Conservation (phyloP, 176 grass and related monocot genomes). For the Poa annua region DNA sequence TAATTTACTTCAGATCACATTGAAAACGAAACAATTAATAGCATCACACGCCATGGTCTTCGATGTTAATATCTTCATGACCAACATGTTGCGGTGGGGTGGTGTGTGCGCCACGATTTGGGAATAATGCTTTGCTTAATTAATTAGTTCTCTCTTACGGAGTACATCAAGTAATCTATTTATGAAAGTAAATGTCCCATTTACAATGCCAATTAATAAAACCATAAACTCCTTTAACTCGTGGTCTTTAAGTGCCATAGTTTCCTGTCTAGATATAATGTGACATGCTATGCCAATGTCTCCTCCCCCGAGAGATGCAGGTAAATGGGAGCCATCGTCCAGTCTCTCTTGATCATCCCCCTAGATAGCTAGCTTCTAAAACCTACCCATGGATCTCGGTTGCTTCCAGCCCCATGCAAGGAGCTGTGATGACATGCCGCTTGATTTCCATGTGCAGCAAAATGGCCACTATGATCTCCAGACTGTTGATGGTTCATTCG, state of each 20-base stretch:
- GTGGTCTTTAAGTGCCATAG: constrained; percentile 33
- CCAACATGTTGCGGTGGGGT: neutral
- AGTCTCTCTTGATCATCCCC: neutral
- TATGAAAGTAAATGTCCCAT: constrained; percentile 39
- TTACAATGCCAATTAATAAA: constrained; percentile 48
- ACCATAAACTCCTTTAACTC: constrained; percentile 38
- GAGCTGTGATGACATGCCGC: constrained; percentile 32
- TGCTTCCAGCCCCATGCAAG: constrained; percentile 46
- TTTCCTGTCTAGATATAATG: constrained; percentile 49
- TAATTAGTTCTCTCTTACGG: neutral
- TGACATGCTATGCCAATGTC: constrained; percentile 10
- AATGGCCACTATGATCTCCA: constrained; percentile 22
- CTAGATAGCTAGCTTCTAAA: constrained; percentile 17
- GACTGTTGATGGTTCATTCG: constrained; percentile 32
- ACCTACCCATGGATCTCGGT: constrained; percentile 53
- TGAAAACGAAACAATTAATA: neutral
- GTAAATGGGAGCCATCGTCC: neutral
- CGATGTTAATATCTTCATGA: neutral
- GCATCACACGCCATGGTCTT: neutral
- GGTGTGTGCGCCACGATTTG: constrained; percentile 36
- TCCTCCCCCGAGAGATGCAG: constrained; percentile 43
- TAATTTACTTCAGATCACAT: neutral
- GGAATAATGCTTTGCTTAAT: constrained; percentile 27
- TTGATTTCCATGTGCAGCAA: constrained; percentile 44
- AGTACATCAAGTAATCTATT: constrained; percentile 45